phyloP scores from a whole-genome alignment of 2,329 filamentous ascomycete species.

The Neonectria magnoliae region DNA sequence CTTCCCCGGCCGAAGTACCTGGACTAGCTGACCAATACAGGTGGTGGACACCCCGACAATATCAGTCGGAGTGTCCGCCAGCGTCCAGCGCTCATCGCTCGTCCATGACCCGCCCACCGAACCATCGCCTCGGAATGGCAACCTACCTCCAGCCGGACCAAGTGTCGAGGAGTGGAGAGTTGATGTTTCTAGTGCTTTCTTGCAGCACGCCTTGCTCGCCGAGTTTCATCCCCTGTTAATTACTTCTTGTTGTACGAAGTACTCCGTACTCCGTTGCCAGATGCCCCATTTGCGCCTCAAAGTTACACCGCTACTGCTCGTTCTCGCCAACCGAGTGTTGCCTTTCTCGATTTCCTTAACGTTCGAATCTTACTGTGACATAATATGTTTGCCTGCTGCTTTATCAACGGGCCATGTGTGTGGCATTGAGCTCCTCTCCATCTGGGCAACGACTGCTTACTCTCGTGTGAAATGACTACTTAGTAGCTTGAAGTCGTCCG shows the following conservation, averaged over 20 bases:
- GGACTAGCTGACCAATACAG: constrained; percentile 11
- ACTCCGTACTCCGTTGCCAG: background rate
- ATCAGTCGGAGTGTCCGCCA: constrained; percentile 21
- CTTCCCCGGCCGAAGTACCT: constrained; percentile 36
- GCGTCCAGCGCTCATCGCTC: background rate
- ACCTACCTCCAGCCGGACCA: constrained; percentile 31
- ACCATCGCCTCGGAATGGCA: constrained; percentile 40
- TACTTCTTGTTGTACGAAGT: background rate
- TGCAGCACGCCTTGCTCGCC: constrained; percentile 27
- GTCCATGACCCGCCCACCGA: constrained; percentile 23
- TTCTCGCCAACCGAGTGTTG: constrained; percentile 1
- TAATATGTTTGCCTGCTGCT: background rate
- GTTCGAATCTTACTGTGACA: background rate
- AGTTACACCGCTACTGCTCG: constrained; percentile 16
- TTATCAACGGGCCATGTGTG: background rate
- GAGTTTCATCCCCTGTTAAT: constrained; percentile 25
- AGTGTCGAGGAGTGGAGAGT: constrained; percentile 19
- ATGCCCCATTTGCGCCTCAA: background rate
- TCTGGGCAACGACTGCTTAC: background rate
- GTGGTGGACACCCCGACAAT: constrained; percentile 13
- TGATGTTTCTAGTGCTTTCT: constrained; percentile 27
- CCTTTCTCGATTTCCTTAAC: background rate
- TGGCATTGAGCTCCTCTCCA: background rate
- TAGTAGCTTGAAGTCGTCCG: background rate
- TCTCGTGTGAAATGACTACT: background rate